phyloP scores from a whole-genome alignment of 495 filamentous ascomycete genomes.

The Lepraria neglecta region DNA sequence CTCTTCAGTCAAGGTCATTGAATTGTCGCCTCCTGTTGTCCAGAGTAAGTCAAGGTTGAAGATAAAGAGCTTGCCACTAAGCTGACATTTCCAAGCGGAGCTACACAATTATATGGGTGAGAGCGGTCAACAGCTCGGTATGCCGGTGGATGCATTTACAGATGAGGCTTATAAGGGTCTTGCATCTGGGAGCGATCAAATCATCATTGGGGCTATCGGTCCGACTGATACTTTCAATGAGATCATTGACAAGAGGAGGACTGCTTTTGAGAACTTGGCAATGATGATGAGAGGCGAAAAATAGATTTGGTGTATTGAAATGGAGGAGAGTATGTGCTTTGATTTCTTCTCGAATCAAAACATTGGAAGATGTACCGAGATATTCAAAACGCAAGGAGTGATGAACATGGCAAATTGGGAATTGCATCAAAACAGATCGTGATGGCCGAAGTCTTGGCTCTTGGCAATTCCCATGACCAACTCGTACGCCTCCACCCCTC shows the following conservation, averaged over 20 bases:
- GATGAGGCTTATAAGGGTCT: slow-evolving; percentile 52
- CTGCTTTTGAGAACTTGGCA: slow-evolving; percentile 32
- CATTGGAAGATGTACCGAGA: no score
- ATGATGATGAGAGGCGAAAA: slow-evolving; percentile 29
- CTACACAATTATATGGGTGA: slow-evolving; percentile 41
- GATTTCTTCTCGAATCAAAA: no score
- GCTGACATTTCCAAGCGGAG: slow-evolving; percentile 25
- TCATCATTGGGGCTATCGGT: slow-evolving; percentile 33
- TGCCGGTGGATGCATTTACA: slow-evolving; percentile 53
- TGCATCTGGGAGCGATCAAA: slow-evolving; percentile 41
- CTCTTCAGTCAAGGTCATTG: slow-evolving; percentile 51
- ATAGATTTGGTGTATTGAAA: no score
- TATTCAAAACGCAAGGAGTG: no score
- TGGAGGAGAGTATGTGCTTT: no score
- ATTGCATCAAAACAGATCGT: no score
- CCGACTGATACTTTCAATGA: slow-evolving; percentile 32
- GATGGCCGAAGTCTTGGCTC: no score
- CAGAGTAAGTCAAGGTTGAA: slow-evolving; percentile 28
- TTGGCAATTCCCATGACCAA: no score
- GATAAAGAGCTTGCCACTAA: no score
- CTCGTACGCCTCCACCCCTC: no score
- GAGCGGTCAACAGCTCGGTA: slow-evolving; percentile 45
- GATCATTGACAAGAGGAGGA: slow-evolving; percentile 35
- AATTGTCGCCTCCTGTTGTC: slow-evolving; percentile 61
- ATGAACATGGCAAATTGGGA: no score